Evolutionary conservation across 2,329 filamentous ascomycete genomes (phyloP), one percentile per base, ranked within the genome.

Genomic region (Cadophora gregata): DNA sequence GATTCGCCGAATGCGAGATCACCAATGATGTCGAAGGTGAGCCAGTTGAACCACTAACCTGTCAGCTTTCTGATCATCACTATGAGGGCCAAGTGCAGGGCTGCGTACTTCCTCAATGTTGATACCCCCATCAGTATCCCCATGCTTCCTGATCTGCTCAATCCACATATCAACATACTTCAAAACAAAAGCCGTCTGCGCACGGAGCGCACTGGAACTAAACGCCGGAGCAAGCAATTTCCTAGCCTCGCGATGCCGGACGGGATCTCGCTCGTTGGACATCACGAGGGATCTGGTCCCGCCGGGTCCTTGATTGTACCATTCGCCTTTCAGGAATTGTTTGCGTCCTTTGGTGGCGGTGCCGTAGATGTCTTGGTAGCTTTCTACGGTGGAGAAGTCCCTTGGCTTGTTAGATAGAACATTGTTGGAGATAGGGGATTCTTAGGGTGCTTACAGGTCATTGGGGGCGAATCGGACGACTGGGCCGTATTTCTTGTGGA

Each of bases 1-100:
- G 59, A 61, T 24, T 61, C 59, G 14, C 59, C 59, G 16, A 61
- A 50, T 48, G 59, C 42, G 27, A 61, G 59, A 50, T 61, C 59
- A 24, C 59, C 59, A 16, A 61, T 31, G 38, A 50, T 61, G 25
- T 61, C 59, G 14, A 61, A 61, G n/a, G 59, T 61, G 25, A 51
- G 48, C 48, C 48, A 51, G 14, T 51, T 51, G 25, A 16, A 29
- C 48, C 48, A 51, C 48, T 51, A 29, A 19, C n/a, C 25, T 16
- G 50, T 53, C 14, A 53, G 50, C 25, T 8, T 42, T 42, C 14
- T 16, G 33, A 9, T 36, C 14, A 19, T 51, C 25, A 6, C 14
- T 51, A 19, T 4, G 14, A n/a, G 14, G 9, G 5, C 25, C 14
- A 16, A 27, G 14, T 29, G 27, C 16, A 19, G 27, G 0, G 14